Evolutionary conservation across 345 rosid genomes (phyloP).

Genomic region (Dovyalis caffra): DNA sequence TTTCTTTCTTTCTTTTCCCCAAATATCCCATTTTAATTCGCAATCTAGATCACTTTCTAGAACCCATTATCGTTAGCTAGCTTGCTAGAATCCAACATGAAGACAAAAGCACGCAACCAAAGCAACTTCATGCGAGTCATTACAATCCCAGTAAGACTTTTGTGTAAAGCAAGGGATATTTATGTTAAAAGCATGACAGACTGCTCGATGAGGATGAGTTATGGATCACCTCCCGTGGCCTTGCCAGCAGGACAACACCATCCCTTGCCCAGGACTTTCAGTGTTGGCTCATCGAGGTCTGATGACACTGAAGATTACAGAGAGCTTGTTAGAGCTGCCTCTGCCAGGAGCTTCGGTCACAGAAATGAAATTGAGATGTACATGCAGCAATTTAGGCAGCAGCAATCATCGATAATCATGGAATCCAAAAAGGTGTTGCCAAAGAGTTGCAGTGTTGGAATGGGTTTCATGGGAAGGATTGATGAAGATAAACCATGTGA

Average conservation of each 20-base stretch:
- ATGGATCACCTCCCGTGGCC: conserved; percentile 21
- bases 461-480: conserved; percentile 50
- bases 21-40: neutral
- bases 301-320: conserved; percentile 50
- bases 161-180: conserved; percentile 61
- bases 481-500: conserved; percentile 48
- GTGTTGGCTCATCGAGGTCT: conserved; percentile 36
- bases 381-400: conserved; percentile 27
- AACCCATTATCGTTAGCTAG: neutral
- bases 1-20: neutral
- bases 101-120: conserved; percentile 25
- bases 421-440: conserved; percentile 30
- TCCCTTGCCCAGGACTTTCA: conserved; percentile 57
- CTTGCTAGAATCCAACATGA: conserved; percentile 23
- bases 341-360: conserved; percentile 52
- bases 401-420: neutral
- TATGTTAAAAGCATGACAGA: conserved; percentile 64
- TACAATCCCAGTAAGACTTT: conserved; percentile 42
- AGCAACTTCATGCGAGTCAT: conserved; percentile 53
- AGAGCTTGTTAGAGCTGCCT: conserved; percentile 67
- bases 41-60: neutral
- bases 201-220: conserved; percentile 32
- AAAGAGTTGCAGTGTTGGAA: conserved; percentile 48
- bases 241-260: conserved; percentile 13
- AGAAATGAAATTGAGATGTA: conserved; percentile 49